These are phyloP conservation scores for Pseudopediastrum boryanum DNA, from an alignment of 139 green algal genomes.

Conservation along the genomic window DNA sequence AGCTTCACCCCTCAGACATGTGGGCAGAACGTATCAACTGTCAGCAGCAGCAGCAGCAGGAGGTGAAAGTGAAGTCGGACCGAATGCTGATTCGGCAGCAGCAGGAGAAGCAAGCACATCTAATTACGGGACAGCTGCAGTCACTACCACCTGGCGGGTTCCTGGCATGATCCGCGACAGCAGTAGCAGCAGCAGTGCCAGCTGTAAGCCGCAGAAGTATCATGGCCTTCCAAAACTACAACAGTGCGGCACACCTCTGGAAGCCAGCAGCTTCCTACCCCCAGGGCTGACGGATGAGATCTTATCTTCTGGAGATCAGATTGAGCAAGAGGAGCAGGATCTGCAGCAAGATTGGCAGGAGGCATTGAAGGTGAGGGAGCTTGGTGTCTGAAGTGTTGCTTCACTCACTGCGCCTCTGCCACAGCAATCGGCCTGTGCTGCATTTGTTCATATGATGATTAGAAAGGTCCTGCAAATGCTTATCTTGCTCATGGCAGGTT, in stretches of 20 bases:
- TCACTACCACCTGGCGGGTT: background rate
- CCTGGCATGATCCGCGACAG: no score
- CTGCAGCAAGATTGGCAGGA: background rate
- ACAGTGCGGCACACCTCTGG: background rate
- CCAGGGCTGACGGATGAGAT: no score
- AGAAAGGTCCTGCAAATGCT: background rate
- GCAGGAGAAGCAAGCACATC: conserved; percentile 9
- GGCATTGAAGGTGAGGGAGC: background rate
- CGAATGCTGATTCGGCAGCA: background rate
- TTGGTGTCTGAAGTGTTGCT: no score
- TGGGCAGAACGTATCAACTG: background rate
- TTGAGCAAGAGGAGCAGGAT: no score
- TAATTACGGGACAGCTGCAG: no score
- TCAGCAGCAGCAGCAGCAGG: background rate
- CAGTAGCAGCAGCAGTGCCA: background rate
- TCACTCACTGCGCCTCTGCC: no score
- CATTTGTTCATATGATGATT: background rate
- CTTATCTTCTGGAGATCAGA: no score
- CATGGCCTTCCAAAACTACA: background rate
- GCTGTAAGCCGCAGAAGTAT: no score
- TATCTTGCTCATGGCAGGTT: background rate
- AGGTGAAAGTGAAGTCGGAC: background rate
- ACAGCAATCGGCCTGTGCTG: background rate
- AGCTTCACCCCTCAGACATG: background rate
- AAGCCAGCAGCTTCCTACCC: background rate